These are phyloP conservation scores for Camellia granthamiana DNA, from an alignment of 148 eudicot species.

Conservation along the genomic window DNA sequence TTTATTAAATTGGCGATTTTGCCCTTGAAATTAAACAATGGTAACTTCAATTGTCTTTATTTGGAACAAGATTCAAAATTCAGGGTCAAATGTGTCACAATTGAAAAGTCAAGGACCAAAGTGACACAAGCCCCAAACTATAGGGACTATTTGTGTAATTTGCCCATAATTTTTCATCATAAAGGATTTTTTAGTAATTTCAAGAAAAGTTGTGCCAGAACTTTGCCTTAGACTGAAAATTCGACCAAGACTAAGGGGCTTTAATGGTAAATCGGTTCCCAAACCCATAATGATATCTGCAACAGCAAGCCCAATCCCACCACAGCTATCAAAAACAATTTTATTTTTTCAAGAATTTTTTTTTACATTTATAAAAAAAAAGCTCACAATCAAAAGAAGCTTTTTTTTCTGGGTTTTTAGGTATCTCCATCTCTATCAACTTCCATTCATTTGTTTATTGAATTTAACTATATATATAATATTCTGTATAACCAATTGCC, in stretches of 20 bases:
- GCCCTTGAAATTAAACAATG: no score
- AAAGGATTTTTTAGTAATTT: not conserved
- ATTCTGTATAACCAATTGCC: not conserved
- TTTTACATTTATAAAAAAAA: not conserved
- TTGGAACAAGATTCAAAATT: no score
- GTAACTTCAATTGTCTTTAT: no score
- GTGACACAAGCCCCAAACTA: no score
- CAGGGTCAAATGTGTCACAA: no score
- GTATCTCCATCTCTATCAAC: not conserved
- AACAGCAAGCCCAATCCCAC: not conserved
- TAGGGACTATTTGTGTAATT: no score
- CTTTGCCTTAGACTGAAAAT: not conserved
- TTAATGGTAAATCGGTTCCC: not conserved
- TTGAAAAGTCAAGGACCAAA: no score
- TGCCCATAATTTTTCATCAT: no score
- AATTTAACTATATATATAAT: not conserved
- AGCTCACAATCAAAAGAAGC: not conserved
- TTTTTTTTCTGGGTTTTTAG: not conserved
- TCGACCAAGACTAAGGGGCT: not conserved
- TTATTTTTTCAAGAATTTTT: not conserved
- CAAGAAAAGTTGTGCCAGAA: not conserved
- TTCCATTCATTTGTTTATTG: not conserved
- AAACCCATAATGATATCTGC: constrained; percentile 11
- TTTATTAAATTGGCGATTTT: no score
- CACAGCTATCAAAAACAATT: not conserved